Base-by-base conservation (phyloP, 2,329 filamentous ascomycete species). In the Colletotrichum magnum region DNA sequence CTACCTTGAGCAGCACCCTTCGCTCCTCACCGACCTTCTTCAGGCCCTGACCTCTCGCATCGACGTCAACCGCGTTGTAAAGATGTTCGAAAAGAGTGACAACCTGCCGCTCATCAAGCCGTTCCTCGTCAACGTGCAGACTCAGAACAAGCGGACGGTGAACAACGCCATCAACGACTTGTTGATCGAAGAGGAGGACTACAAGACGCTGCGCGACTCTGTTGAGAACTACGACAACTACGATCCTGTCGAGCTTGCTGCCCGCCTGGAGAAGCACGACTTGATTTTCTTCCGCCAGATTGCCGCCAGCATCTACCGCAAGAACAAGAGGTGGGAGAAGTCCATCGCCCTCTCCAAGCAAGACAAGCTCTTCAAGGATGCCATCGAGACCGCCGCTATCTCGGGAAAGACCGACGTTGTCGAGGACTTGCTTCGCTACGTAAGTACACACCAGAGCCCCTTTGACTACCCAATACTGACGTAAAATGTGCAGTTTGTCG, bases 321-420 rank as follows among this genome's bases (percentile, higher is more conserved):
- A 98, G 89, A 98, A 97, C 87, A 98, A 98, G 92, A 90, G 96
- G 72, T 99, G 97, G 97, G 95, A 98, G 85, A 98, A 98, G 86
- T 98, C 95, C 4, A 99, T 99, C 81, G 90, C 94, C 41, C 86
- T 99, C 54, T 98, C 95, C 16, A 99, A 99, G 88, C 95, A 99
- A 81, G 96, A 99, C 86, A 98, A 98, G 89, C 87, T 99, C 16
- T 99, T 96, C 92, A 98, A 98, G 87, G 96, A 99, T 83, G 96
- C 97, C 28, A 98, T 99, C 72, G 96, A 99, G 87, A 99, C 96
- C 15, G 90, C 97, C 39, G 96, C 96, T 32, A 93, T 98, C 64
- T 98, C 95, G 59, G 87, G 88, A 79, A 98, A 98, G 88, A 79
- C 88, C 13, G 95, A 98, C 36, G 93, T 98, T 74, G 95, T 99